phyloP scores from a whole-genome alignment of 768 basidiomycete genomes.

The Trametes sanguinea region DNA sequence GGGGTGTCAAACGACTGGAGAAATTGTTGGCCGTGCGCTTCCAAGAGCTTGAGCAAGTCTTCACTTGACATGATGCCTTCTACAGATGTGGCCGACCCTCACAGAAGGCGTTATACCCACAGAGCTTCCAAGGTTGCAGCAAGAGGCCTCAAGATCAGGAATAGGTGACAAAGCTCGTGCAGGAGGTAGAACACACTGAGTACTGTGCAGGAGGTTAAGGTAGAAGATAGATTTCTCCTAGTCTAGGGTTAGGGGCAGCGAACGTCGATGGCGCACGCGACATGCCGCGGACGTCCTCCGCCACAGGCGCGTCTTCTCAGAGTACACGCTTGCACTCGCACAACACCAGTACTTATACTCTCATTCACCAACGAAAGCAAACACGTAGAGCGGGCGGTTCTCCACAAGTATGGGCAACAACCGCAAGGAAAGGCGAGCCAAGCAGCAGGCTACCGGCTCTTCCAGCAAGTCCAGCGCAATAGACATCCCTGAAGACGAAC shows the following conservation, averaged over 20 bases:
- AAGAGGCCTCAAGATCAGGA: too few species aligned
- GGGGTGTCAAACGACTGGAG: conserved; percentile 42
- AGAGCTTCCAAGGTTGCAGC: too few species aligned
- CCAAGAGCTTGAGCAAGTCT: conserved; percentile 41
- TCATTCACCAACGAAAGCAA: too few species aligned
- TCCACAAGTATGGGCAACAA: conserved; percentile 25
- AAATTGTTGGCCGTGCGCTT: conserved; percentile 51
- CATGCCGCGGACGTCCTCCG: background rate
- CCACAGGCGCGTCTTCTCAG: too few species aligned
- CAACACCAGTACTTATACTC: too few species aligned
- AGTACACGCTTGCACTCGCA: background rate
- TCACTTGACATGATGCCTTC: conserved; percentile 28
- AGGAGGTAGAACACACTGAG: too few species aligned
- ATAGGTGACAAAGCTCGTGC: too few species aligned
- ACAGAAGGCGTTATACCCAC: too few species aligned
- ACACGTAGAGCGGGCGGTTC: too few species aligned
- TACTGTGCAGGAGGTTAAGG: background rate
- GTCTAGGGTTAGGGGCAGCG: conserved; percentile 9
- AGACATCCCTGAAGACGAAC: conserved; percentile 71
- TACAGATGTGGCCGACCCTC: background rate
- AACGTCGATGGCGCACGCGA: background rate
- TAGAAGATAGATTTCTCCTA: background rate
- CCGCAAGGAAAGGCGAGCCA: conserved; percentile 19
- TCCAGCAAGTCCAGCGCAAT: conserved; percentile 6
- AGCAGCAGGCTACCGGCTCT: background rate